Conservation (phyloP, 2,329 filamentous ascomycete species). For the Alternaria sp. region DNA sequence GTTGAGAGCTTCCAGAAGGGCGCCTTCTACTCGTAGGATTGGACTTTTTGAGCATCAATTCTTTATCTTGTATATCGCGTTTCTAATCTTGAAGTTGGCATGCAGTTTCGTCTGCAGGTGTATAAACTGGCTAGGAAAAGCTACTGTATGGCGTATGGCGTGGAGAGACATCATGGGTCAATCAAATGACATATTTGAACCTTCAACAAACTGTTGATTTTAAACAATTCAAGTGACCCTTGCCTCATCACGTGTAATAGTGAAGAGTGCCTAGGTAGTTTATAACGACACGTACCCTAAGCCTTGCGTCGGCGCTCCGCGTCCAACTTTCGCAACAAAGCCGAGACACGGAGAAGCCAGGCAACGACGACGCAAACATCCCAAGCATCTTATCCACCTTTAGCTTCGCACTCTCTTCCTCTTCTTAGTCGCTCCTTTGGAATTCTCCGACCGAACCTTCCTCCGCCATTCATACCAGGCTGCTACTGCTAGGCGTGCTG, state of each 20-base stretch:
- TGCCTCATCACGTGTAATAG: slow-evolving; percentile 4
- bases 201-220: neutral
- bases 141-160: slow-evolving; percentile 28
- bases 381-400: neutral
- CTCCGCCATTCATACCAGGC: neutral
- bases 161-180: slow-evolving; percentile 23
- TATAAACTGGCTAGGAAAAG: slow-evolving; percentile 36
- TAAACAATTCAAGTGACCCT: neutral
- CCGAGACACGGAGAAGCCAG: slow-evolving; percentile 6
- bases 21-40: slow-evolving; percentile 68
- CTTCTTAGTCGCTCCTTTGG: neutral
- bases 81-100: slow-evolving; percentile 1
- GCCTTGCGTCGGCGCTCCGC: slow-evolving; percentile 6
- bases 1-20: slow-evolving; percentile 77
- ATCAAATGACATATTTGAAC: slow-evolving; percentile 2
- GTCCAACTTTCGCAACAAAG: slow-evolving; percentile 11
- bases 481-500: slow-evolving; percentile 12
- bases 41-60: slow-evolving; percentile 16
- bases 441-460: too few species aligned
- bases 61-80: slow-evolving; percentile 23
- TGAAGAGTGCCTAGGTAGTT: neutral
- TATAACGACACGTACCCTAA: neutral
- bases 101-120: slow-evolving; percentile 10
- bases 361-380: neutral
- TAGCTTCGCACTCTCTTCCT: neutral